A percentile compares a stretch with the other conserved stretches of the same genome.
phyloP scores from a whole-genome alignment of 169 alveolate genomes.

The Eimeria maxima region DNA sequence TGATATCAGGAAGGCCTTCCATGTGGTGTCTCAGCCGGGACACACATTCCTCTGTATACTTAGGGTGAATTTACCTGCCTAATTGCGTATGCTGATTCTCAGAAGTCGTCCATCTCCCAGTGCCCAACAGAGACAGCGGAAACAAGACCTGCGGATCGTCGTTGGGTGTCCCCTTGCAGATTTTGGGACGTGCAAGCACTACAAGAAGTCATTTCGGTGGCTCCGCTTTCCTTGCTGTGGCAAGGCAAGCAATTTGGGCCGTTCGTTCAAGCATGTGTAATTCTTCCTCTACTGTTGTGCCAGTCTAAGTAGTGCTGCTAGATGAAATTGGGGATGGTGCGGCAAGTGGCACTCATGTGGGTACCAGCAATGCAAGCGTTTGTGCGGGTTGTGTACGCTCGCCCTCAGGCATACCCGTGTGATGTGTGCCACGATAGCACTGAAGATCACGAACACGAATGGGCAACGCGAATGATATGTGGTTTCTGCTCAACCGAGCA shows the following conservation, averaged over 20 bases:
- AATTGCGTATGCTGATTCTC: neutral
- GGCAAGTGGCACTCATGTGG: neutral
- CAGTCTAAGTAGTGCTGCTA: neutral
- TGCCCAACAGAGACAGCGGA: conserved; percentile 52
- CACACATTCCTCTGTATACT: neutral
- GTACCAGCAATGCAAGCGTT: neutral
- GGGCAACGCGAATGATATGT: conserved; percentile 93
- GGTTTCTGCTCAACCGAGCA: conserved; percentile 93
- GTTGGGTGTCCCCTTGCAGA: conserved; percentile 92
- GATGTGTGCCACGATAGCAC: conserved; percentile 93
- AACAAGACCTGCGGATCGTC: conserved; percentile 70
- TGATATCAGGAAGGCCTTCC: neutral
- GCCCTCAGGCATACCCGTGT: conserved; percentile 91
- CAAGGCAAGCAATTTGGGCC: conserved; percentile 82
- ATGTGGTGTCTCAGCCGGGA: conserved; percentile 2
- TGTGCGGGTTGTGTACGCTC: neutral
- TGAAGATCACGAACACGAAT: conserved; percentile 90
- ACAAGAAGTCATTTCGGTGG: conserved; percentile 94
- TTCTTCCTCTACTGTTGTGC: neutral
- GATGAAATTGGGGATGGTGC: neutral
- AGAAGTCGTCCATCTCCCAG: neutral
- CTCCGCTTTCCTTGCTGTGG: conserved; percentile 94
- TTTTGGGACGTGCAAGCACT: conserved; percentile 93
- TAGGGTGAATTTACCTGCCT: neutral
- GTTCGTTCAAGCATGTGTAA: neutral